Evolutionary conservation across 2,329 filamentous ascomycete genomes (phyloP), one percentile per base, ranked within the genome.

Genomic region (Rhynchosporium graminicola): DNA sequence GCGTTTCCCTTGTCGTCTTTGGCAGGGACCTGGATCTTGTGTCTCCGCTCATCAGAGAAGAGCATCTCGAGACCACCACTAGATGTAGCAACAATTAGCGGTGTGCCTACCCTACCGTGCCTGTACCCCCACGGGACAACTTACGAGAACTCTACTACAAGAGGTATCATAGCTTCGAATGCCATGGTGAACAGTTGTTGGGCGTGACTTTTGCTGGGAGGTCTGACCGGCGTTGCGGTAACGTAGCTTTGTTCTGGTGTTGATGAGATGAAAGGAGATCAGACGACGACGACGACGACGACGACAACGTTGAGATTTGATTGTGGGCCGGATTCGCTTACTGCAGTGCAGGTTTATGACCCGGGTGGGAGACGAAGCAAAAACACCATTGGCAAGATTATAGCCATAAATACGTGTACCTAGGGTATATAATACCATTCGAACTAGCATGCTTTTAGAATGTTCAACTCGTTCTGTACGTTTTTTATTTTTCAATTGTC

Each of bases 41-140:
- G 90, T 69, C 87, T 89, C 61, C 88, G 85, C 77, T 92, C 81
- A 74, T 97, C 89, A 38, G 88, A 86, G 78, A 99, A 99, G 68
- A 99, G 87, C 79, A 97, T 89, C 78, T 99, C 95, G 20, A 99
- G 84, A 28, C 95, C 95, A 65, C 95, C 95, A 67, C 95, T 93
- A 70, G 51, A 50, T 93, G 70, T 50, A 50, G 36, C 4, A 48
- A 51, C 45, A 42, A 43, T 67, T 59, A 65, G 65, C 59, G 33
- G 33, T 45, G 59, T 20, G 15, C 57, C 57, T 61, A 64, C 65
- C 47, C 47, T 40, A 15, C 36, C 28, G 8, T 7, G 9, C 36
- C 33, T 42, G 20, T 20, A 20, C 20, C 20, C 20, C 20, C 20
- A 20, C 20, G 20, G 1, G 20, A 20, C 20, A 20, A 48, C 72